These are phyloP conservation scores for Insectozyma bohioensis DNA, from an alignment of 1,139 yeast species.

Conservation along the genomic window DNA sequence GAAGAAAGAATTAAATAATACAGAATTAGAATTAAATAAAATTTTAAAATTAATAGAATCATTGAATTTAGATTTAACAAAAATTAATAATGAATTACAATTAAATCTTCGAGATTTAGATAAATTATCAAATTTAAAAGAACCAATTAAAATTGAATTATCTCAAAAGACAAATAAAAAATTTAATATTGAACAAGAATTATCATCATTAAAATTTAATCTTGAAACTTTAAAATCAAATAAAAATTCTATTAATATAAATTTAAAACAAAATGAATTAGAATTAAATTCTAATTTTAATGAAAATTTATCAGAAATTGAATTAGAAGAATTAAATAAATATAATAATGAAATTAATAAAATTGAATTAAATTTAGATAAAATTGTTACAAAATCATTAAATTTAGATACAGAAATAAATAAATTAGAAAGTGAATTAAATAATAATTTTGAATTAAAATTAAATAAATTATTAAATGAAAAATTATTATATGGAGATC, in stretches of 20 bases:
- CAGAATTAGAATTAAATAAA: conserved; percentile 25
- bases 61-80: conserved; percentile 28
- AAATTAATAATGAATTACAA: conserved; percentile 46
- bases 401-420: conserved; percentile 53
- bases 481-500: conserved; percentile 7
- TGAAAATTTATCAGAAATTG: conserved; percentile 47
- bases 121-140: conserved; percentile 36
- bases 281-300: conserved; percentile 61
- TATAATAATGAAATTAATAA: conserved; percentile 40
- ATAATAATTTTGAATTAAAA: conserved; percentile 44
- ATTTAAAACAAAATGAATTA: conserved; percentile 36
- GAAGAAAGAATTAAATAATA: conserved; percentile 44
- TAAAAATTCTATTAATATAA: conserved; percentile 27
- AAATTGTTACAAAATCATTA: conserved; percentile 43
- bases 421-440: conserved; percentile 55
- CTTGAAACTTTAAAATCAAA: conserved; percentile 24
- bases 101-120: conserved; percentile 38
- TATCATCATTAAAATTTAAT: conserved; percentile 22
- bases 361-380: conserved; percentile 42
- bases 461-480: conserved; percentile 10
- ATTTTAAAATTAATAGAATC: conserved; percentile 23
- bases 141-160: conserved; percentile 42
- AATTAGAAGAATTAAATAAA: conserved; percentile 33
- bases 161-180: conserved; percentile 42
- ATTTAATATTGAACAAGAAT: conserved; percentile 44